Evolutionary conservation across 176 grass and related monocot genomes (phyloP), one percentile per base, ranked within the genome.

Genomic region (Elaeis guineensis): DNA sequence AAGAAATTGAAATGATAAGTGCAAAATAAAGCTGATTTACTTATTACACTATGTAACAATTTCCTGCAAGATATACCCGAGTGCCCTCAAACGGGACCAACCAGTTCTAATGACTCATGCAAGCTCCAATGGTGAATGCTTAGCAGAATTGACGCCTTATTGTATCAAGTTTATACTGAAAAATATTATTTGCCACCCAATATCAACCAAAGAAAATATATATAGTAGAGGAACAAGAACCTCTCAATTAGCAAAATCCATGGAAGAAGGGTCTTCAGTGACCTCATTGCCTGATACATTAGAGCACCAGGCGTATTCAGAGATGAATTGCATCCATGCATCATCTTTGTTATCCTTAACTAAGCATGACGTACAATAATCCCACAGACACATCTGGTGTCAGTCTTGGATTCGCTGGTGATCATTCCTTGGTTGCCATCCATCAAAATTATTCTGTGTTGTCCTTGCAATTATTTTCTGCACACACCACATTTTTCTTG

Each of bases 251-350:
- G 73, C 77, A 8, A 80, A 48, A 19, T 71, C 82, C 4, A 76
- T 72, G 17, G 73, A 78, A 21, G 80, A 81, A 28, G 77, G 80
- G 55, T 89, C 89, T 22, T 82, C 82, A 4, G 61, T 50, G 4
- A 77, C 77, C 1, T 72, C 85, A n/a, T 50, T 58, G 9, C 64
- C 59, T 44, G 65, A 70, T 61, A 79, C 17, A 23, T 70, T 81
- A 17, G 80, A 79, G 72, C 72, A 89, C 84, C 84, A 95, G 0
- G 89, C 81, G 30, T 95, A 84, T 6, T 95, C 85, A 3, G 81
- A 89, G 55, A 95, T 89, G 69, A 95, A 95, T 60, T 95, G 81
- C 89, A 95, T 95, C 89, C 89, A 95, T 4, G 81, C 80, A 6
- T 95, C 89, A 0, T 95, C 89, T 67, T 89, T 89, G 51, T 81